phyloP scores from a whole-genome alignment of 2,329 filamentous ascomycete genomes.

The Aspergillus brunneoviolaceus region DNA sequence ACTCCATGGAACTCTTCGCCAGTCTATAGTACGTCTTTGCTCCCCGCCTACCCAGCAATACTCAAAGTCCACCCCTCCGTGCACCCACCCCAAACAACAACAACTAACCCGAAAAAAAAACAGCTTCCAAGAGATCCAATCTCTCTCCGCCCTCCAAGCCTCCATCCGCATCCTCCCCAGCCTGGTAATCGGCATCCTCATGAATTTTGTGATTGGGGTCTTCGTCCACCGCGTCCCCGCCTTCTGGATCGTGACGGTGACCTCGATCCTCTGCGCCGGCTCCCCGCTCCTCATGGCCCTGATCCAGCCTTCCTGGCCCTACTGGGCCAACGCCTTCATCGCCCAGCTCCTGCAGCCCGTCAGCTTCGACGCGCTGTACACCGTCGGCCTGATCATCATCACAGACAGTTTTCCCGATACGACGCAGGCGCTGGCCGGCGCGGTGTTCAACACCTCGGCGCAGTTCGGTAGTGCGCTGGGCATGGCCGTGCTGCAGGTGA shows the following conservation, averaged over 20 bases:
- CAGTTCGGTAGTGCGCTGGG: constrained; percentile 59
- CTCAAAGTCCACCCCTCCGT: neutral
- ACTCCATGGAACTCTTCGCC: constrained; percentile 3
- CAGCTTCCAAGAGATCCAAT: constrained; percentile 55
- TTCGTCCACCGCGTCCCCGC: constrained; percentile 47
- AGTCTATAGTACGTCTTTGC: constrained; percentile 1
- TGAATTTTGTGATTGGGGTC: constrained; percentile 50
- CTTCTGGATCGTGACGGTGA: constrained; percentile 41
- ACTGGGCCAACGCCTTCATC: constrained; percentile 52
- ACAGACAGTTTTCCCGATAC: constrained; percentile 24
- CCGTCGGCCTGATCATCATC: constrained; percentile 18
- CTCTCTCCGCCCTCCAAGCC: constrained; percentile 46
- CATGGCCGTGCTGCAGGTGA: constrained; percentile 52
- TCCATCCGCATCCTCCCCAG: constrained; percentile 50
- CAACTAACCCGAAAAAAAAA: neutral
- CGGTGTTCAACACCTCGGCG: constrained; percentile 60
- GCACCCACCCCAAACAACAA: neutral
- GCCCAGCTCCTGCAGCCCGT: constrained; percentile 30
- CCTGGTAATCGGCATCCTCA: constrained; percentile 44
- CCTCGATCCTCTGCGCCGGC: constrained; percentile 45
- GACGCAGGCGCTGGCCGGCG: constrained; percentile 60
- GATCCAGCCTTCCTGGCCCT: constrained; percentile 49
- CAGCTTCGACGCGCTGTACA: constrained; percentile 21
- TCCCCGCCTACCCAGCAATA: neutral
- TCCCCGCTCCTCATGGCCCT: constrained; percentile 58